These are phyloP conservation scores for Candida wancherniae DNA, from an alignment of 805 yeast genomes.

Conservation along the genomic window DNA sequence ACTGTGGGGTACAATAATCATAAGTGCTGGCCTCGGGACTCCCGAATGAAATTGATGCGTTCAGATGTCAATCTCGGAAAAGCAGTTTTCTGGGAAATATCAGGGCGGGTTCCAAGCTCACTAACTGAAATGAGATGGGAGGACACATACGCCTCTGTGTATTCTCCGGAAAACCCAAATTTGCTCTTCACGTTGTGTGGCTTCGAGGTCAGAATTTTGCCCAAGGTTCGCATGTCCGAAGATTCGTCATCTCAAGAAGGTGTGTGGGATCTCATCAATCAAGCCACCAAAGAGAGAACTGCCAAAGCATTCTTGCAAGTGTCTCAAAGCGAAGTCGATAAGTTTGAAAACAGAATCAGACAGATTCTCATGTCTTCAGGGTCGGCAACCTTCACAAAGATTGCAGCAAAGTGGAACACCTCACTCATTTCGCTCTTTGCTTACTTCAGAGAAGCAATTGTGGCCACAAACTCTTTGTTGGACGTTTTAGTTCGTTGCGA, in stretches of 20 bases:
- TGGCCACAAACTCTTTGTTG: constrained; percentile 70
- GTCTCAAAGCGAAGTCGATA: constrained; percentile 70
- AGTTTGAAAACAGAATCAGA: constrained; percentile 77
- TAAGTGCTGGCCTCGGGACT: constrained; percentile 92
- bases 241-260: constrained; percentile 65
- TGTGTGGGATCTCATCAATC: constrained; percentile 82
- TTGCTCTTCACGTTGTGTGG: constrained; percentile 89
- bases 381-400: constrained; percentile 88
- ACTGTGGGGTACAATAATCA: constrained; percentile 82
- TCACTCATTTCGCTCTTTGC: constrained; percentile 81
- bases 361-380: constrained; percentile 95
- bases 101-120: constrained; percentile 72
- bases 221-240: constrained; percentile 58
- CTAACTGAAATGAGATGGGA: constrained; percentile 74
- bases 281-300: constrained; percentile 71
- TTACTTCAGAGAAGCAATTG: constrained; percentile 89
- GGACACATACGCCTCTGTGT: constrained; percentile 78
- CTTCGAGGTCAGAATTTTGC: constrained; percentile 85
- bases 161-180: constrained; percentile 87
- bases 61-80: constrained; percentile 89
- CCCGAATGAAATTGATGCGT: constrained; percentile 84
- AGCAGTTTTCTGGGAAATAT: constrained; percentile 88
- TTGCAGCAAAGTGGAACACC: constrained; percentile 95
- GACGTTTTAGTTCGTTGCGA: constrained; percentile 87
- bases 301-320: constrained; percentile 87